These are phyloP conservation scores for Bauhinia variegata DNA, from an alignment of 306 rosid genomes.

Conservation along the genomic window DNA sequence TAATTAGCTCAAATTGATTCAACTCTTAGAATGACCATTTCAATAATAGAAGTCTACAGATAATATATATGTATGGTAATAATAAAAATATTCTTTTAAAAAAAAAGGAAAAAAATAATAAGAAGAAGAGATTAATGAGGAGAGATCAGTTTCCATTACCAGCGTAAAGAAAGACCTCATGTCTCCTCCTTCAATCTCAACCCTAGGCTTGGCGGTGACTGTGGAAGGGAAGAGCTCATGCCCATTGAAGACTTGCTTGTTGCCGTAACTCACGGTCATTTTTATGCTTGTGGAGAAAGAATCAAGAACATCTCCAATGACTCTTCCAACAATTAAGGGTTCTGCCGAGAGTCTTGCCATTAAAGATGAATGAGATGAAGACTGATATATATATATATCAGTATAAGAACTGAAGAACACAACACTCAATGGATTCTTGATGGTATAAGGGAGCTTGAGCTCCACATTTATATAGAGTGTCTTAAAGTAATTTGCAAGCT, in stretches of 20 bases:
- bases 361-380: neutral
- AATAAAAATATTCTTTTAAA: neutral
- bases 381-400: too few relatives aligned
- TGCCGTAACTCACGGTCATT: constrained; percentile 59
- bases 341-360: constrained; percentile 60
- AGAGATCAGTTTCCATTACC: constrained; percentile 42
- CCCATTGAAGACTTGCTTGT: constrained; percentile 74
- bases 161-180: constrained; percentile 85
- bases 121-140: neutral
- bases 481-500: constrained; percentile 40
- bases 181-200: constrained; percentile 74
- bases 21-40: neutral
- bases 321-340: constrained; percentile 75
- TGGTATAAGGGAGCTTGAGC: constrained; percentile 34
- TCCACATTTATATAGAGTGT: constrained; percentile 59
- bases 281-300: constrained; percentile 54
- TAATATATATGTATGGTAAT: neutral
- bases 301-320: constrained; percentile 85
- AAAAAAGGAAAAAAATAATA: neutral
- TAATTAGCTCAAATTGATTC: constrained; percentile 8
- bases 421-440: constrained; percentile 29
- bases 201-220: constrained; percentile 63
- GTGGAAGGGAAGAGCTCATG: constrained; percentile 75
- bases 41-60: constrained; percentile 11
- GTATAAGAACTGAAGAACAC: neutral